Conservation (phyloP, 768 basidiomycete genomes). For the Antrodiella citrinella region DNA sequence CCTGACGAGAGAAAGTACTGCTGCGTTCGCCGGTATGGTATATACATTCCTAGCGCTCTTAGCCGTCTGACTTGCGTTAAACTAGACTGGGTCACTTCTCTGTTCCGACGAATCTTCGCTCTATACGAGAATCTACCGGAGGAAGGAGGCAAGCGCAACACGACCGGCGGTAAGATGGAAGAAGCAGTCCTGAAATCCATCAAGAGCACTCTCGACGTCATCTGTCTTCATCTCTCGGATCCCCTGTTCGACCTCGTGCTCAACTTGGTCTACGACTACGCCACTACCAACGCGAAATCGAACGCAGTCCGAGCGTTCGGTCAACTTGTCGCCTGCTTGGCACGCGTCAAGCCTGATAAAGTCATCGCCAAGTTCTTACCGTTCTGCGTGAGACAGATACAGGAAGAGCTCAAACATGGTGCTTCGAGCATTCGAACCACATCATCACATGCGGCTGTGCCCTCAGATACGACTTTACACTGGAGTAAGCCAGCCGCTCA, state of each 20-base stretch:
- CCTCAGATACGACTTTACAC: conserved; percentile 84
- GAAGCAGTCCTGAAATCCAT: conserved; percentile 70
- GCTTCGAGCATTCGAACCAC: conserved; percentile 83
- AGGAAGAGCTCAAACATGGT: conserved; percentile 82
- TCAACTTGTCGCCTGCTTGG: conserved; percentile 78
- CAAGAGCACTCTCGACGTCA: conserved; percentile 72
- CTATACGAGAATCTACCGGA: conserved; percentile 92
- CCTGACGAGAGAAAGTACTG: conserved; percentile 69
- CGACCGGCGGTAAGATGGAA: conserved; percentile 79
- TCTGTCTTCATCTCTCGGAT: conserved; percentile 75
- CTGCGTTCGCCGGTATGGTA: conserved; percentile 61
- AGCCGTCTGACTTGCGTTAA: not conserved
- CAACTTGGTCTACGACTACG: conserved; percentile 79
- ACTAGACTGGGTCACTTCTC: conserved; percentile 71
- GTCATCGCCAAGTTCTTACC: conserved; percentile 76
- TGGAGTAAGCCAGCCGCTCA: conserved; percentile 92
- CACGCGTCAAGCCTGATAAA: conserved; percentile 67
- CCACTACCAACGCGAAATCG: conserved; percentile 80
- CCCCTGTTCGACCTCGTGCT: conserved; percentile 78
- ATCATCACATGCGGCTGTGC: conserved; percentile 60
- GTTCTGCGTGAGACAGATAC: conserved; percentile 66
- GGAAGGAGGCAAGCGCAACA: conserved; percentile 83
- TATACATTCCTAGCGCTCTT: too few species aligned
- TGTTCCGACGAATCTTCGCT: conserved; percentile 71
- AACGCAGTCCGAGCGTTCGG: conserved; percentile 90